A percentile compares a stretch with the other conserved stretches of the same genome.
These are phyloP conservation scores for Starmerella bombi DNA, from an alignment of 805 yeast species.

Conservation along the genomic window DNA sequence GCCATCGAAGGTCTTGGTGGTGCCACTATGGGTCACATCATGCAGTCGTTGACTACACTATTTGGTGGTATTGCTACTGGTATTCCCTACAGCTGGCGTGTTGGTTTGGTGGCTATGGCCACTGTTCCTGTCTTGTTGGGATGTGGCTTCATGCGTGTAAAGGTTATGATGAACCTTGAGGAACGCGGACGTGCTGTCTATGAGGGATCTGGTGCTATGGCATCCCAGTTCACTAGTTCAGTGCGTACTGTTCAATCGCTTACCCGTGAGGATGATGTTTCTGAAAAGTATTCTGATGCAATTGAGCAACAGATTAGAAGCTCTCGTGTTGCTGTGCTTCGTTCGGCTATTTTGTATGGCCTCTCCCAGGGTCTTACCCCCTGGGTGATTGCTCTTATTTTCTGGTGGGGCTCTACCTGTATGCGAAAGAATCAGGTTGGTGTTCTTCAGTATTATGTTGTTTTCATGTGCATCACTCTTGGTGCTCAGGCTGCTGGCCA, in stretches of 20 bases:
- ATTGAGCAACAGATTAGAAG: constrained; percentile 25
- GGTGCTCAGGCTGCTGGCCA: constrained; percentile 35
- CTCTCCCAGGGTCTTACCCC: constrained; percentile 31
- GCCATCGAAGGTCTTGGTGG: constrained; percentile 32
- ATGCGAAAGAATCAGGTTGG: constrained; percentile 25
- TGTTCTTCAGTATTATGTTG: constrained; percentile 29
- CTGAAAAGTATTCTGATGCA: constrained; percentile 22
- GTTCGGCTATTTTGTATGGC: constrained; percentile 30
- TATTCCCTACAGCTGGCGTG: constrained; percentile 30
- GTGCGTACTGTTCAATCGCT: constrained; percentile 32
- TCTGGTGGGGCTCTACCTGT: constrained; percentile 34
- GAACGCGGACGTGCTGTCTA: constrained; percentile 30
- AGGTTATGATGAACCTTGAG: constrained; percentile 25
- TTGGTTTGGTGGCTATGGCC: constrained; percentile 31
- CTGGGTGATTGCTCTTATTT: constrained; percentile 31
- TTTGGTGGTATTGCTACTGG: constrained; percentile 31
- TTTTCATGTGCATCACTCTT: constrained; percentile 29
- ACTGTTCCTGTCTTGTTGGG: constrained; percentile 30
- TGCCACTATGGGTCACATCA: constrained; percentile 31
- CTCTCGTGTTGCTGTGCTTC: constrained; percentile 22
- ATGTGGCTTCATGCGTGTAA: constrained; percentile 30
- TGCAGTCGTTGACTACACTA: constrained; percentile 28
- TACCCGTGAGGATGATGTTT: constrained; percentile 31
- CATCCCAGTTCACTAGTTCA: constrained; percentile 30
- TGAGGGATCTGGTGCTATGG: constrained; percentile 31